Evolutionary conservation across 2,329 filamentous ascomycete genomes (phyloP), one percentile per base, ranked within the genome.

Genomic region (Raffaelea albimanens): DNA sequence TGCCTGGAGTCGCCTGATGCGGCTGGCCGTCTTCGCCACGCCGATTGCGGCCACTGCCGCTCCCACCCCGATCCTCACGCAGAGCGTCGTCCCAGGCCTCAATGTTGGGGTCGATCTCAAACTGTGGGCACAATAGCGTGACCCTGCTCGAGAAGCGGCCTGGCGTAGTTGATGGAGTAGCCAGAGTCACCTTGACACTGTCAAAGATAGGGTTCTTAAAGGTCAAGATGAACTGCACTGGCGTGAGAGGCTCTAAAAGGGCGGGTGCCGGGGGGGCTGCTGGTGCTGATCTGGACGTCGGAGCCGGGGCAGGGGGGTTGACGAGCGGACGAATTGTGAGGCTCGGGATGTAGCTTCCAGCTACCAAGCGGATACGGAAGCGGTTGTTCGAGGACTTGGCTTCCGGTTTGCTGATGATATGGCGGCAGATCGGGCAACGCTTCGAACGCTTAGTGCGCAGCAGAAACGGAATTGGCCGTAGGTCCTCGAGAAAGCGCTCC

Each of bases 181-280:
- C 91, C 8, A 98, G 77, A 0, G 85, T 91, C 49, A 98, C 83
- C 50, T 84, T 85, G 55, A 98, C 83, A 20, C 80, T 77, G 56
- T 98, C 93, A 65, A 96, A 98, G 54, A 97, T 82, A 21, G 93
- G 90, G 59, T 98, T 98, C 60, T 84, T 87, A 57, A 98, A 81
- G 0, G 90, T 95, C 39, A 98, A 73, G 38, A 97, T 75, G 64
- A 88, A 94, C 61, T 96, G 90, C 20, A 81, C 71, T 2, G 77
- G 78, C 41, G 71, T 72, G 7, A 84, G 68, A 1, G 83, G 82
- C 48, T 75, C 73, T 36, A 80, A 66, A 4, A 73, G 61, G 13
- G 68, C 46, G 4, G 34, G 18, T 10, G 48, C 36, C 2, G 42
- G 19, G 0, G 54, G n/a, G 1, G 49, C 47, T 0, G 50, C 45